phyloP scores from a whole-genome alignment of 352 stramenopile genomes.

The Globisporangium echinulatum region DNA sequence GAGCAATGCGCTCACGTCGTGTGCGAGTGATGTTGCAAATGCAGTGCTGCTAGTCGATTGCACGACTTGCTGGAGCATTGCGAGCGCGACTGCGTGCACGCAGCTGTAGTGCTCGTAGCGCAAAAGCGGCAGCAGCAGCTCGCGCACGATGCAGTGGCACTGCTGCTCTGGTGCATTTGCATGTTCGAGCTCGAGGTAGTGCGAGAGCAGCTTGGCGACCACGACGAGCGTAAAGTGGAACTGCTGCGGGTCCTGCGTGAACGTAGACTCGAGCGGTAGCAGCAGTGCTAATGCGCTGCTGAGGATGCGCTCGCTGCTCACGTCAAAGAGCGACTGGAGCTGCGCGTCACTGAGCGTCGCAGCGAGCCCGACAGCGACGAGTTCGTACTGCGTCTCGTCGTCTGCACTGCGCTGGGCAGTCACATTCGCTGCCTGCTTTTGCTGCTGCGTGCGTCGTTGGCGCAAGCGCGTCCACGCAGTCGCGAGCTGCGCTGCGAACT shows the following conservation, averaged over 20 bases:
- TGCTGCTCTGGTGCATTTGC: not conserved
- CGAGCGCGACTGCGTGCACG: conserved; percentile 23
- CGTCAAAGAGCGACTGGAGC: conserved; percentile 20
- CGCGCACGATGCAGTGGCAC: conserved; percentile 4
- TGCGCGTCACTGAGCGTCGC: conserved; percentile 16
- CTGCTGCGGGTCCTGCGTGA: conserved; percentile 12
- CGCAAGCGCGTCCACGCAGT: conserved; percentile 14
- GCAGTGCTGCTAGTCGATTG: not conserved
- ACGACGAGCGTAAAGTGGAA: conserved; percentile 43
- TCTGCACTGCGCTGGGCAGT: conserved; percentile 9
- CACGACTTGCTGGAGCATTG: conserved; percentile 24
- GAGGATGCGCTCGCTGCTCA: not conserved
- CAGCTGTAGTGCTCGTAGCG: conserved; percentile 13
- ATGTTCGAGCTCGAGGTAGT: conserved; percentile 15
- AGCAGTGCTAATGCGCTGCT: conserved; percentile 24
- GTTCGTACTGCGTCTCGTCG: conserved; percentile 47
- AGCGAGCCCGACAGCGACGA: conserved; percentile 34
- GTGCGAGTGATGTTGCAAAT: conserved; percentile 10
- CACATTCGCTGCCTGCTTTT: not conserved
- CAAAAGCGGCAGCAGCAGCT: conserved; percentile 31
- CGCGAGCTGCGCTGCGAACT: conserved; percentile 12
- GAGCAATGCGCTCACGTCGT: conserved; percentile 8
- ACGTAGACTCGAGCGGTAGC: conserved; percentile 22
- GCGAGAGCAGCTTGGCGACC: conserved; percentile 17
- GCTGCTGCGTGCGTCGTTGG: not conserved